These are phyloP conservation scores for Eimeria necatrix DNA, from an alignment of 169 alveolate species.

Conservation along the genomic window DNA sequence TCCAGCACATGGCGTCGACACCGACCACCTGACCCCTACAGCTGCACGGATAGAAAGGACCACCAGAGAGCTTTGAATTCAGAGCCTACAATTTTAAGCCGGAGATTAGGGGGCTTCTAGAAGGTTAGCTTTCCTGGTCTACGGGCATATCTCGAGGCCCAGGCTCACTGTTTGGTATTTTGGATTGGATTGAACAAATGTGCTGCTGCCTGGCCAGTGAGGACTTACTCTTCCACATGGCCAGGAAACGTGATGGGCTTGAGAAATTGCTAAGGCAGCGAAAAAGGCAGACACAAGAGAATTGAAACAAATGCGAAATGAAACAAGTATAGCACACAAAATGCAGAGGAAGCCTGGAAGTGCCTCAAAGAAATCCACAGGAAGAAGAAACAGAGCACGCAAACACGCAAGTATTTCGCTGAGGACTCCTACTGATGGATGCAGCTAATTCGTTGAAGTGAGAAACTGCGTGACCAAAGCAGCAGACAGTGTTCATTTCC, in stretches of 20 bases:
- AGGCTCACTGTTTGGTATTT: too few relatives aligned
- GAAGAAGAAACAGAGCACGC: neutral
- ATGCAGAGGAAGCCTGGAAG: neutral
- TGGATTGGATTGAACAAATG: too few relatives aligned
- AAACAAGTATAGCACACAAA: neutral
- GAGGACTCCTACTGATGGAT: too few relatives aligned
- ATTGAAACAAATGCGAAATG: neutral
- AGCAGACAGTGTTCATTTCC: neutral
- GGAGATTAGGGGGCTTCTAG: too few relatives aligned
- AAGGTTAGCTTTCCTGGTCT: too few relatives aligned
- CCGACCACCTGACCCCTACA: conserved; percentile 80
- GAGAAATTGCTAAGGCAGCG: conserved; percentile 63
- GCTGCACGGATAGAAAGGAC: conserved; percentile 51
- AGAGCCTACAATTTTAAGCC: neutral
- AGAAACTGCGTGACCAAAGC: neutral
- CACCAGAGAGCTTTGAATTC: neutral
- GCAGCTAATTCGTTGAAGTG: neutral
- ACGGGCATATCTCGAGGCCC: too few relatives aligned
- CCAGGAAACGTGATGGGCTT: conserved; percentile 75
- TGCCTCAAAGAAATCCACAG: neutral
- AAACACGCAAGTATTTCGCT: too few relatives aligned
- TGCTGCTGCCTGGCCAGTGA: neutral
- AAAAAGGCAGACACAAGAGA: neutral
- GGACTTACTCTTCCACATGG: conserved; percentile 65
- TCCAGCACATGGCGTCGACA: conserved; percentile 84